phyloP scores from a whole-genome alignment of 1,284 basidiomycete genomes.

The Heterobasidion parviporum region DNA sequence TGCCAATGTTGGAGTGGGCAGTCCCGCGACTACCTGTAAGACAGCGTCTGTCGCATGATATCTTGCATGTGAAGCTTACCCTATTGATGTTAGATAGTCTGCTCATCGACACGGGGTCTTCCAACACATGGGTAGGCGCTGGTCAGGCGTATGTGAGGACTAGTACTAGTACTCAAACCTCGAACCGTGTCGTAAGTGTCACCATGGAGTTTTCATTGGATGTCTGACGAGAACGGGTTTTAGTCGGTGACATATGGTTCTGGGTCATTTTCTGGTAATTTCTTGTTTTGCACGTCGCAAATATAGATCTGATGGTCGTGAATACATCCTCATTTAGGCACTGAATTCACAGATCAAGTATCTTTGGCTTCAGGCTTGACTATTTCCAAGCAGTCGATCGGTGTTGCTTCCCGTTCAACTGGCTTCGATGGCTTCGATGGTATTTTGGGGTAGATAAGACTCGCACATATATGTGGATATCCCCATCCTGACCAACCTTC shows the following conservation, averaged over 20 bases:
- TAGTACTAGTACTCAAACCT: slow-evolving; percentile 31
- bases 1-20: slow-evolving; percentile 24
- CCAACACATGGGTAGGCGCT: slow-evolving; percentile 66
- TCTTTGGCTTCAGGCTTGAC: slow-evolving; percentile 21
- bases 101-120: slow-evolving; percentile 24
- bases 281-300: slow-evolving; percentile 1
- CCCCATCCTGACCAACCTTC: neutral
- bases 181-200: slow-evolving; percentile 30
- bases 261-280: slow-evolving; percentile 38
- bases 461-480: neutral
- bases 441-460: slow-evolving; percentile 38
- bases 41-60: neutral
- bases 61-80: too few relatives aligned
- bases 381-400: slow-evolving; percentile 44
- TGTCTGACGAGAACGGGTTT: neutral
- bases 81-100: slow-evolving; percentile 15
- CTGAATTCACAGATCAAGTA: slow-evolving; percentile 38
- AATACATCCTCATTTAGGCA: slow-evolving; percentile 13
- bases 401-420: slow-evolving; percentile 37
- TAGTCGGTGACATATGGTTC: slow-evolving; percentile 46
- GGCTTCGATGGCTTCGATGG: slow-evolving; percentile 38
- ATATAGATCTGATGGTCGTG: neutral
- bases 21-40: slow-evolving; percentile 25
- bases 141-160: slow-evolving; percentile 36
- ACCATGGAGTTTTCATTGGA: neutral